Evolutionary conservation across 306 rosid species (phyloP), one percentile per base, ranked within the genome.

Genomic region (Sphenostylis stenocarpa): DNA sequence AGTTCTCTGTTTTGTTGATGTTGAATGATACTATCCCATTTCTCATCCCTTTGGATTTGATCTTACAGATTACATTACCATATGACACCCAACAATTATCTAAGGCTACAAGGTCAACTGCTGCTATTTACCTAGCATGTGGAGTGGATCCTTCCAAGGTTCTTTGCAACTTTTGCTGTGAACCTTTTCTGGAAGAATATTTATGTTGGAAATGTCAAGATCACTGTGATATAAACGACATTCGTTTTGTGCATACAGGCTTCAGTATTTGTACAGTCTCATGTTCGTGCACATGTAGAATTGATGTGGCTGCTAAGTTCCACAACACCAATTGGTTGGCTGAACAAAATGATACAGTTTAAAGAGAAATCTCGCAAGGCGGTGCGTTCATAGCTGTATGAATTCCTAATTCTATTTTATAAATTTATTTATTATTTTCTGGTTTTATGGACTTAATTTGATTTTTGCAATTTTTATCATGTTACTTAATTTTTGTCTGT

Each of bases 291-390:
- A 48, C 98, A 95, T 85, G 96, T 81, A 29, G 98, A 95, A 78
- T 76, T 95, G 87, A 92, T 95, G 98, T 95, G 98, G 98, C 76
- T 95, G 36, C 85, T 95, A 61, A 92, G 97, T 81, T 89, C 96
- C 75, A 86, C 88, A 21, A 84, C 97, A 17, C 98, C 98, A 64
- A 90, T 95, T 74, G 96, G 98, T 68, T 89, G 98, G 98, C 88
- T 95, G 53, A 86, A 92, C 81, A 88, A 81, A 85, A 95, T 95
- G 97, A 95, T 95, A 70, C 98, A 95, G 87, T 95, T 95, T 82
- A 95, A 92, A 85, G 98, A 95, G 88, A 95, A 95, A 87, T 95
- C 98, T 52, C 89, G 88, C 82, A 95, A 92, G 96, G 91, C 93
- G 97, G 98, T 94, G 91, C 82, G 97, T 87, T 79, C 62, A 51